Percentiles rank a stretch among this genome's conserved stretches.
phyloP scores from a whole-genome alignment of 1,139 yeast species.

The Protomyces lactucae-debilis region DNA sequence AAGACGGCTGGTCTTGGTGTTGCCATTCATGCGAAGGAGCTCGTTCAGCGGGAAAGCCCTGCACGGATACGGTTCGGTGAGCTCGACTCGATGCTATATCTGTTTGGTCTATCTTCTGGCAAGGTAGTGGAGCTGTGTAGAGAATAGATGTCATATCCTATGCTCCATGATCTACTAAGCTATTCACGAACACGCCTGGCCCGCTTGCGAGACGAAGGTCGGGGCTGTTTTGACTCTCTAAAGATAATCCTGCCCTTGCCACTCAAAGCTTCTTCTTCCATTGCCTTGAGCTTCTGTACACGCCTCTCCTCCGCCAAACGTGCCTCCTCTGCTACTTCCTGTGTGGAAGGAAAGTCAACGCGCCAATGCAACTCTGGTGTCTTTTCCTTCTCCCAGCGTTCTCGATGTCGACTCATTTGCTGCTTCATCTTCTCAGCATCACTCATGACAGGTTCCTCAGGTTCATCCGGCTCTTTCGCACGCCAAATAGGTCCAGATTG shows the following conservation, averaged over 20 bases:
- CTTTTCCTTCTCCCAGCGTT: slow-evolving; percentile 34
- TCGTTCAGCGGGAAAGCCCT: slow-evolving; percentile 78
- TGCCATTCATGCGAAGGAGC: slow-evolving; percentile 97
- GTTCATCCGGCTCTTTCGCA: neutral
- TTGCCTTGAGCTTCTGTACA: slow-evolving; percentile 8
- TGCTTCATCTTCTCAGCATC: slow-evolving; percentile 27
- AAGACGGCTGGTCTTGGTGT: slow-evolving; percentile 84
- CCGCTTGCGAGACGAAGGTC: neutral
- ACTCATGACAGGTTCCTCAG: neutral
- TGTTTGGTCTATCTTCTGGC: slow-evolving; percentile 52
- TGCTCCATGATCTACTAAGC: neutral
- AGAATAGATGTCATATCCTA: neutral
- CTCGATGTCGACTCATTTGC: slow-evolving; percentile 35
- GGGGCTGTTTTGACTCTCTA: neutral
- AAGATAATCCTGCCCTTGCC: neutral
- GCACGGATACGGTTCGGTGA: slow-evolving; percentile 67
- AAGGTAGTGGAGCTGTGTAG: slow-evolving; percentile 3
- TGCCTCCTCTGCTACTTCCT: slow-evolving; percentile 35
- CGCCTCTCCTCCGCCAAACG: slow-evolving; percentile 31
- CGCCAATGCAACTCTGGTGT: slow-evolving; percentile 41
- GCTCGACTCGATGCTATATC: slow-evolving; percentile 68
- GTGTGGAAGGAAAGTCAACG: slow-evolving; percentile 38
- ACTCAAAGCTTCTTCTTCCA: neutral
- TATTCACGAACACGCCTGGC: neutral
- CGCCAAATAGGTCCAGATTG: slow-evolving; percentile 33